These are phyloP conservation scores for Eimeria sp. DNA, from an alignment of 169 alveolate genomes.

Conservation along the genomic window DNA sequence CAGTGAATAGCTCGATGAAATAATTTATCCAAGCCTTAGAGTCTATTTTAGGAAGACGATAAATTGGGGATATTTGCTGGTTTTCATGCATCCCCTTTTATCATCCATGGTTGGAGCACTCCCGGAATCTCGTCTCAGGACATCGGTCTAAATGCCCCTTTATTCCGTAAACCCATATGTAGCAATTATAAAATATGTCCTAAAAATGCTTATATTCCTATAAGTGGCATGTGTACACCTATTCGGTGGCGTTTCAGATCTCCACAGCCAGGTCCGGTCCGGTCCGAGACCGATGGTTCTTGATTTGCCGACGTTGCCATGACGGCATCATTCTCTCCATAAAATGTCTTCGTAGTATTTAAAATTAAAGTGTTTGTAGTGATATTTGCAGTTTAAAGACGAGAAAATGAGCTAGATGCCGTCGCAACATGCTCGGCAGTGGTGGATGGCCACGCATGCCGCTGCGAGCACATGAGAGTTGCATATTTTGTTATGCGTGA, in stretches of 20 bases:
- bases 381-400: background rate
- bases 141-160: background rate
- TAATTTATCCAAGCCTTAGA: too few relatives aligned
- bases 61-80: too few relatives aligned
- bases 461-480: background rate
- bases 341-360: background rate
- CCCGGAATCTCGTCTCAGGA: background rate
- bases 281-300: conserved; percentile 7
- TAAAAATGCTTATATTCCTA: background rate
- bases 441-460: background rate
- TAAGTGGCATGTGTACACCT: background rate
- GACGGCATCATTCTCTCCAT: background rate
- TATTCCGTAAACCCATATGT: background rate
- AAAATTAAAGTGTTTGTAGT: background rate
- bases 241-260: background rate
- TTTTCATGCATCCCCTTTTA: too few relatives aligned
- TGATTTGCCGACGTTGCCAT: background rate
- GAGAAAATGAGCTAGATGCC: background rate
- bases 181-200: background rate
- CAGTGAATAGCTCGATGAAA: too few relatives aligned
- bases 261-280: background rate
- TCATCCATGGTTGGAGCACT: background rate
- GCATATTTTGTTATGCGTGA: background rate
- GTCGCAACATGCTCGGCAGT: background rate
- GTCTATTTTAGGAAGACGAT: too few relatives aligned